A percentile compares a stretch with the other conserved stretches of the same genome.
Conservation (phyloP, 148 eudicot species). For the Persicaria tinctoria region DNA sequence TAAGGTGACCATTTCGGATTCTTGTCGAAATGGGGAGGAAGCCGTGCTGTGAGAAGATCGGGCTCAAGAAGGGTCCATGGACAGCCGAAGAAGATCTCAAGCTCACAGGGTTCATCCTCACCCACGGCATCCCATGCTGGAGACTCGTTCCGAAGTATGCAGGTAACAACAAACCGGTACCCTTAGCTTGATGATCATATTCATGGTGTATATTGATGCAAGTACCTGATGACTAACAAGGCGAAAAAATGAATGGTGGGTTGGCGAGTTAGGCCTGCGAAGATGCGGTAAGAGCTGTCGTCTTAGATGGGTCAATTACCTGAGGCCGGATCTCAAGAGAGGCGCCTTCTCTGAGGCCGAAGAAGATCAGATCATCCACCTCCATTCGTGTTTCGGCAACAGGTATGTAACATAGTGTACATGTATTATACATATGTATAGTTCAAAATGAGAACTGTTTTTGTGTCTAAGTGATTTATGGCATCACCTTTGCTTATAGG, state of each 20-base stretch:
- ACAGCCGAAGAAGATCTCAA: conserved; percentile 59
- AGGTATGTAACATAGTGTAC: conserved; percentile 23
- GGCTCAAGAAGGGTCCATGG: conserved; percentile 32
- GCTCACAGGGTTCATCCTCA: conserved; percentile 49
- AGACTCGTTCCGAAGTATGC: conserved; percentile 60
- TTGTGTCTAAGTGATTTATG: too few relatives aligned
- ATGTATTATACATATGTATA: too few relatives aligned
- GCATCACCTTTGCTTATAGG: not conserved
- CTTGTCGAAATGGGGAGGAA: conserved; percentile 45
- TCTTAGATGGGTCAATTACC: conserved; percentile 31
- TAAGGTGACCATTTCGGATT: not conserved
- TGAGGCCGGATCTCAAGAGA: conserved; percentile 63
- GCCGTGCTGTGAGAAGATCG: conserved; percentile 64
- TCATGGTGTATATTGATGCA: too few relatives aligned
- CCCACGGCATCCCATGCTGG: conserved; percentile 62
- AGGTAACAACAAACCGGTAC: conserved; percentile 22
- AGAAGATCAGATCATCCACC: conserved; percentile 57
- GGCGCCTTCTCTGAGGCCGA: conserved; percentile 49
- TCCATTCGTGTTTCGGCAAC: conserved; percentile 64
- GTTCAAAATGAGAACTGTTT: too few relatives aligned
- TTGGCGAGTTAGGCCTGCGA: conserved; percentile 32
- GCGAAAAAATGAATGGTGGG: too few relatives aligned
- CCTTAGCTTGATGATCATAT: not conserved
- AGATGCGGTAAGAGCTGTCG: conserved; percentile 55
- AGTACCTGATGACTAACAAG: not conserved